phyloP scores from a whole-genome alignment of 108 stramenopile genomes.

The Pseudonitzschia delicatissima region DNA sequence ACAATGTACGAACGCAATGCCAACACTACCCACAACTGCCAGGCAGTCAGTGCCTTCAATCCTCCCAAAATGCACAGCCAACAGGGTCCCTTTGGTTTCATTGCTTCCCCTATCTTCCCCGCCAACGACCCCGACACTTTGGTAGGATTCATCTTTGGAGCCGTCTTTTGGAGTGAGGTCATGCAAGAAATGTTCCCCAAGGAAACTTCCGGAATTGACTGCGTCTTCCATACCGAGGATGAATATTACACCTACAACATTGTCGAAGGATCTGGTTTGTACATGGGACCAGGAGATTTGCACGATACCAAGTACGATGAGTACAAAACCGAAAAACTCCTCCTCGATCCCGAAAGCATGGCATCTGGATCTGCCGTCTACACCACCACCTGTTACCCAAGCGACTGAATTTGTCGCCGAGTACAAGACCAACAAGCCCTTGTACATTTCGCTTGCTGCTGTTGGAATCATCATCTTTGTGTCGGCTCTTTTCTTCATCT shows the following conservation, averaged over 20 bases:
- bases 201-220: neutral
- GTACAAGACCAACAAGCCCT: neutral
- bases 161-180: neutral
- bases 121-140: neutral
- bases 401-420: neutral
- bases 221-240: neutral
- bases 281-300: too few species aligned
- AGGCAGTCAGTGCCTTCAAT: neutral
- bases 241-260: neutral
- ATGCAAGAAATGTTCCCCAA: neutral
- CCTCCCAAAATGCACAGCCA: neutral
- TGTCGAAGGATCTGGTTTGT: neutral
- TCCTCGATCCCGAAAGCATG: neutral
- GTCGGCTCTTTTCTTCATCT: conserved; percentile 33
- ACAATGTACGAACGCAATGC: neutral
- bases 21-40: neutral
- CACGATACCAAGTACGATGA: too few species aligned
- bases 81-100: neutral
- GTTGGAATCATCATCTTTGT: neutral
- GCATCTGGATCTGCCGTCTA: neutral
- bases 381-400: neutral
- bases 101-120: neutral
- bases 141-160: neutral
- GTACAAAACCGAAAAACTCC: neutral
- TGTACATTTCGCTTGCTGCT: neutral